Percentiles rank a stretch among this genome's conserved stretches.
phyloP scores from a whole-genome alignment of 306 rosid species.

The Abrus pulchellus region DNA sequence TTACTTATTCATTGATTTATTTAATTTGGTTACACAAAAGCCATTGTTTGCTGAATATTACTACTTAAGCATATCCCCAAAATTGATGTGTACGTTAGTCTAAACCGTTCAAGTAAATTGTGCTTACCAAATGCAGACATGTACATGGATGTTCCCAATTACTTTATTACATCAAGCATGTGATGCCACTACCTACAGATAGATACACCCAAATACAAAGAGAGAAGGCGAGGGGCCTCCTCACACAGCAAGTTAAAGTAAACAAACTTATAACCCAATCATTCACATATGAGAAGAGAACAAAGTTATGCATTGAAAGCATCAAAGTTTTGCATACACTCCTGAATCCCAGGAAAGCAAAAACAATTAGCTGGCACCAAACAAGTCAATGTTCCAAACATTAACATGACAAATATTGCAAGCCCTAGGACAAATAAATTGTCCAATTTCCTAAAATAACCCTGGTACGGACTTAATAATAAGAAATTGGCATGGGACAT shows the following conservation, averaged over 20 bases:
- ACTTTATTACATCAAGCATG: conserved; percentile 16
- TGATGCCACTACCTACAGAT: background rate
- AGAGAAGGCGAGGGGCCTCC: background rate
- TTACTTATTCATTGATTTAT: background rate
- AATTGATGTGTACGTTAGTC: background rate
- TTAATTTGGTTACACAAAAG: background rate
- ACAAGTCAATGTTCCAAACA: background rate
- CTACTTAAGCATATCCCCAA: background rate
- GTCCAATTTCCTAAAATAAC: background rate
- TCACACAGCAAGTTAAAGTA: background rate
- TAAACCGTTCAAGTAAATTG: background rate
- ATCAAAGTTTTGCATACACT: background rate
- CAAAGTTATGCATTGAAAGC: background rate
- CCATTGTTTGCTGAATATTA: background rate
- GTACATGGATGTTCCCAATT: background rate
- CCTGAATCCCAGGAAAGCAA: background rate
- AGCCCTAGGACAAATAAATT: background rate
- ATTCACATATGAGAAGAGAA: background rate
- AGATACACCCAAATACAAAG: background rate
- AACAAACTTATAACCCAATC: background rate
- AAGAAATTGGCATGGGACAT: background rate
- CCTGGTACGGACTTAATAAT: background rate
- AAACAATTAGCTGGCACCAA: background rate
- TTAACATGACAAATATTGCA: conserved; percentile 10
- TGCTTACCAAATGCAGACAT: background rate